Evolutionary conservation across 2,329 filamentous ascomycete species (phyloP), one percentile per base, ranked within the genome.

Genomic region (Claviceps sp.): DNA sequence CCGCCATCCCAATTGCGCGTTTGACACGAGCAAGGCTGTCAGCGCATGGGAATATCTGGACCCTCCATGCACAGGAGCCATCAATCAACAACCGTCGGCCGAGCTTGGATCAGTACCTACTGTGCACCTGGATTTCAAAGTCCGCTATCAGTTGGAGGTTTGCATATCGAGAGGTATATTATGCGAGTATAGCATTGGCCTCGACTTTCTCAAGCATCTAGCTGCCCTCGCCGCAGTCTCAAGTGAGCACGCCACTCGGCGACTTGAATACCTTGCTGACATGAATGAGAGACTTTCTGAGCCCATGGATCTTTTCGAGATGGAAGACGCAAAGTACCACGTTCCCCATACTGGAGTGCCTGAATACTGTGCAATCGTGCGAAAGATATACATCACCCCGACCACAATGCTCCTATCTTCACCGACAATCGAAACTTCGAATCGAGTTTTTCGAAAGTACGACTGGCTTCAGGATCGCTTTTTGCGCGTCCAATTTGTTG

Each of bases 101-200:
- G 59, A 65, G 4, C 55, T 69, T 5, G 57, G 11, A 55, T 54
- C 13, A 50, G 52, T 1, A 44, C 53, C 51, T 5, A 49, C 54
- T n/a, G 50, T 64, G 11, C 59, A 64, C 34, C 71, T 91, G 4
- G 70, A 79, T 0, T 96, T 89, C 55, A 69, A 80, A 1, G 79
- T 95, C 1, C 79, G 88, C 16, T 98, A 97, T 62, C 89, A 95
- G 63, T 77, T 98, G 0, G 91, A 98, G 64, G 90, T 88, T 0
- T 97, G 91, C 62, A 75, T 97, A n/a, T 95, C 90, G 0, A 79
- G 85, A 29, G 82, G 83, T 0, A 73, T 81, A 23, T 69, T 98
- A 13, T 84, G 83, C 50, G 91, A 96, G 64, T 79, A 88, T 62
- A 85, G 78, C 46, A 76, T 97, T 45, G 76, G 72, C 1, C 63